A percentile compares a stretch with the other conserved stretches of the same genome.
Conservation (phyloP, 139 green algal genomes). For the Picochlorum sp. region DNA sequence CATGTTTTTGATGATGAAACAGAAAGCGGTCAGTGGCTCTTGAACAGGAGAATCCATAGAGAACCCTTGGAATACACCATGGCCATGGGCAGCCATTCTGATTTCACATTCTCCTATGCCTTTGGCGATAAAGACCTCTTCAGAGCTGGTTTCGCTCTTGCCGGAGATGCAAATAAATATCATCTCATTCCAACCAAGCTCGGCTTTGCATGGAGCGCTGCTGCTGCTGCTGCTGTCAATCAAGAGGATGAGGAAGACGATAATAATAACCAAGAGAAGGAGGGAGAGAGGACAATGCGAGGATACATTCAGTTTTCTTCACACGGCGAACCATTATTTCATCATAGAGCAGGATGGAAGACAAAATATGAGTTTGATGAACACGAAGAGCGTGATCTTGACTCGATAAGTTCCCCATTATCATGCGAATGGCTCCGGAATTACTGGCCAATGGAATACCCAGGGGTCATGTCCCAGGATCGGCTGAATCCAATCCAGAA, state of each 20-base stretch:
- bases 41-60: constrained; percentile 1
- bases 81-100: background rate
- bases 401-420: background rate
- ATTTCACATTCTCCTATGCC: background rate
- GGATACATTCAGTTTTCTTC: constrained; percentile 7
- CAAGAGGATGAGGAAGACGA: background rate
- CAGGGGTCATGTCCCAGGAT: background rate
- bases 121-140: constrained; percentile 6
- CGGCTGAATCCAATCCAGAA: background rate
- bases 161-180: background rate
- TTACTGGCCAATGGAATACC: background rate
- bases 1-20: background rate
- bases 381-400: background rate
- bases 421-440: background rate
- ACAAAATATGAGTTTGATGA: background rate
- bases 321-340: background rate
- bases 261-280: too few relatives aligned
- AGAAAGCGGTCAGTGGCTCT: constrained; percentile 3
- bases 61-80: background rate
- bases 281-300: background rate
- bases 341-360: background rate
- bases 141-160: background rate
- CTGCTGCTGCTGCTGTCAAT: background rate
- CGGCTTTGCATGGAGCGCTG: background rate
- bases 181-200: background rate